phyloP scores from a whole-genome alignment of 2,329 filamentous ascomycete genomes.

The Xenoacremonium recifei region DNA sequence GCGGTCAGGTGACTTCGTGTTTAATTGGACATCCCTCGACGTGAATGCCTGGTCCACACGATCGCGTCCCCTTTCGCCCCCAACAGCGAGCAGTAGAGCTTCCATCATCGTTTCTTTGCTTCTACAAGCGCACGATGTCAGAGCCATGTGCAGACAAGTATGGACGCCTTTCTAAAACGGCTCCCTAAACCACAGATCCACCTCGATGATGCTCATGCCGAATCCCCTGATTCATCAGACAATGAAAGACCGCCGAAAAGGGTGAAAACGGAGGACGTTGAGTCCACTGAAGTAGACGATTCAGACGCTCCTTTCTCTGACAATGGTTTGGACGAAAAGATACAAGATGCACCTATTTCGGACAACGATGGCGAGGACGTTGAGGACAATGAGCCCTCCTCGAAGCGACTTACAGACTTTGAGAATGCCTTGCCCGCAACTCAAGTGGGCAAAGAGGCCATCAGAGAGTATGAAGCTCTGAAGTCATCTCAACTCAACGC shows the following conservation, averaged over 20 bases:
- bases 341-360: not conserved
- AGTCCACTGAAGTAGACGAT: conserved; percentile 19
- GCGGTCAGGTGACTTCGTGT: conserved; percentile 41
- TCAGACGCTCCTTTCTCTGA: conserved; percentile 18
- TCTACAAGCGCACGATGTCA: not conserved
- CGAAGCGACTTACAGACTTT: conserved; percentile 29
- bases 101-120: not conserved
- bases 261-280: conserved; percentile 25
- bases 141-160: conserved; percentile 13
- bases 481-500: conserved; percentile 51
- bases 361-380: conserved; percentile 19
- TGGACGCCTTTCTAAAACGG: conserved; percentile 39
- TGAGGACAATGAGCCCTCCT: conserved; percentile 11
- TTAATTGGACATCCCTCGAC: conserved; percentile 8
- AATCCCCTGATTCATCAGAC: conserved; percentile 7
- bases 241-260: conserved; percentile 30
- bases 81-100: not conserved
- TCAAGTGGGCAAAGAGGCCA: conserved; percentile 66
- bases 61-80: conserved; percentile 13
- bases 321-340: not conserved
- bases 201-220: conserved; percentile 8
- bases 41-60: conserved; percentile 12
- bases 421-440: conserved; percentile 64
- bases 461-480: conserved; percentile 75
- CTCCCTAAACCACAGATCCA: conserved; percentile 20